Evolutionary conservation across 2,329 filamentous ascomycete species (phyloP).

Genomic region (Nigrograna mackinnonii): DNA sequence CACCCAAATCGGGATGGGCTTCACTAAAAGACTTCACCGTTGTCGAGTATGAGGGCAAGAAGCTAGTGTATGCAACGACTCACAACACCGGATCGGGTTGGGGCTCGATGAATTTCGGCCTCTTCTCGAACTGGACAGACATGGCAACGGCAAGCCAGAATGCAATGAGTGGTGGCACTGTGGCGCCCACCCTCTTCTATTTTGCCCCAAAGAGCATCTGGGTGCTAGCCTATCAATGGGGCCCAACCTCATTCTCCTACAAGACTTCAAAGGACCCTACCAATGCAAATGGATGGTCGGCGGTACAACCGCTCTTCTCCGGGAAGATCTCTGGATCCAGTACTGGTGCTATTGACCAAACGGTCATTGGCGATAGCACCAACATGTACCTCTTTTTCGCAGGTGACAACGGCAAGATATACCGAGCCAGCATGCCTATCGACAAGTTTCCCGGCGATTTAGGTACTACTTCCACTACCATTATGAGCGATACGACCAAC

Average conservation of each 20-base stretch:
- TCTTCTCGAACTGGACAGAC: conserved; percentile 57
- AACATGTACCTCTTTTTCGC: conserved; percentile 72
- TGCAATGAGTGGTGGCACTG: conserved; percentile 49
- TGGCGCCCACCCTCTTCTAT: conserved; percentile 67
- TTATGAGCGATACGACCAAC: conserved; percentile 58
- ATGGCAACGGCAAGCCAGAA: conserved; percentile 59
- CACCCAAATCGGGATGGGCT: conserved; percentile 58
- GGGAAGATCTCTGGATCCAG: conserved; percentile 56
- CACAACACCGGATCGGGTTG: conserved; percentile 50
- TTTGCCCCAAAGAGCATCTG: conserved; percentile 64
- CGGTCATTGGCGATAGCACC: conserved; percentile 62
- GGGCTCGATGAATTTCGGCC: conserved; percentile 63
- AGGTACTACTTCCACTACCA: conserved; percentile 52
- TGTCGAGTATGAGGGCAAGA: conserved; percentile 59
- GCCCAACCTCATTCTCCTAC: conserved; percentile 63
- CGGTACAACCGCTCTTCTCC: conserved; percentile 58
- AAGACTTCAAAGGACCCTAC: conserved; percentile 61
- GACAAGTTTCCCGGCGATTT: conserved; percentile 65
- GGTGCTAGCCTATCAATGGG: conserved; percentile 71
- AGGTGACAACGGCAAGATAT: conserved; percentile 69
- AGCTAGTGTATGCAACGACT: conserved; percentile 64
- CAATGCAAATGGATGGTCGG: conserved; percentile 61
- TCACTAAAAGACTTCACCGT: conserved; percentile 67
- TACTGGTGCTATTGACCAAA: conserved; percentile 66
- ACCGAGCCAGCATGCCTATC: conserved; percentile 66